These are phyloP conservation scores for Xenoacremonium recifei DNA, from an alignment of 2,329 filamentous ascomycete species.

Conservation along the genomic window DNA sequence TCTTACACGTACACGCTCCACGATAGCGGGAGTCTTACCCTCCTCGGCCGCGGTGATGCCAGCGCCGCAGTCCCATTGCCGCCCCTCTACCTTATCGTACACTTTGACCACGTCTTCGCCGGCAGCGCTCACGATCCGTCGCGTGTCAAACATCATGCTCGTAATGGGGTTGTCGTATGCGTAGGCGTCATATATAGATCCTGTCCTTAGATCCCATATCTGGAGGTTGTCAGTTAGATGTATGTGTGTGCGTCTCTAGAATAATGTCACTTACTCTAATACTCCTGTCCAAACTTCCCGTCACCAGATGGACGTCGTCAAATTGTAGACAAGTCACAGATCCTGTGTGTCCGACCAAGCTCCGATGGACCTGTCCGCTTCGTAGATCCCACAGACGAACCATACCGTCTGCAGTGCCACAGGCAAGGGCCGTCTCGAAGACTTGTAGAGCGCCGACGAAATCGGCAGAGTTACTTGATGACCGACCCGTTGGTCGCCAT, in stretches of 20 bases:
- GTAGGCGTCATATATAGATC: conserved; percentile 92
- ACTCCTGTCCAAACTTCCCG: conserved; percentile 87
- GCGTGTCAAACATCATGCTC: conserved; percentile 94
- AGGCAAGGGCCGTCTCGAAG: conserved; percentile 92
- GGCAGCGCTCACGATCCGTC: conserved; percentile 85
- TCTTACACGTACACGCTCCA: conserved; percentile 86
- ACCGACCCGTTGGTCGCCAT: conserved; percentile 73
- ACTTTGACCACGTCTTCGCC: conserved; percentile 95
- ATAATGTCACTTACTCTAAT: conserved; percentile 71
- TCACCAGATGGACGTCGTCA: conserved; percentile 92
- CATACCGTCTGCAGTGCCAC: conserved; percentile 96
- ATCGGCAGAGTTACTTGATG: conserved; percentile 67
- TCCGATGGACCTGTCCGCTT: conserved; percentile 95
- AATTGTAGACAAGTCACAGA: conserved; percentile 94
- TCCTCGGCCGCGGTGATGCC: conserved; percentile 70
- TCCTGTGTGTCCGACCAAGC: conserved; percentile 91
- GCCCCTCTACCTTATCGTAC: conserved; percentile 94
- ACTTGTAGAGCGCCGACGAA: conserved; percentile 95
- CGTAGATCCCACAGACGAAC: conserved; percentile 94
- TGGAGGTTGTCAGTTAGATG: conserved; percentile 40
- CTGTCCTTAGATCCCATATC: conserved; percentile 98
- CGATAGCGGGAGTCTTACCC: conserved; percentile 62
- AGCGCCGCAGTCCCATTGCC: conserved; percentile 95
- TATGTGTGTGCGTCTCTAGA: not conserved
- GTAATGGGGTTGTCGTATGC: conserved; percentile 91